Percentiles rank a stretch among this genome's conserved stretches.
Evolutionary conservation across 768 basidiomycete species (phyloP).

Genomic region (Amanita pallidorosea): DNA sequence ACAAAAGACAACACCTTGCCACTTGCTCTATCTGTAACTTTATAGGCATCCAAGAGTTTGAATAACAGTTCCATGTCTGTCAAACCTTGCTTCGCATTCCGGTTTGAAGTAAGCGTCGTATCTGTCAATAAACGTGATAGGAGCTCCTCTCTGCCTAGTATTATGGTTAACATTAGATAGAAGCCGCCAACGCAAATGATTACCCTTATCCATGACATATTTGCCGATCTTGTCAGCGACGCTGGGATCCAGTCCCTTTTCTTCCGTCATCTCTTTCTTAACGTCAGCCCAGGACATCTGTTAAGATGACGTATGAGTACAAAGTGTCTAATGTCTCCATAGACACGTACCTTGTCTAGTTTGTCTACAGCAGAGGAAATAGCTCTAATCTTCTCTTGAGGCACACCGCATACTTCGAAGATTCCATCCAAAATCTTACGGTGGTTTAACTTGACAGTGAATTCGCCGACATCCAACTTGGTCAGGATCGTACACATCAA

Average conservation of each 20-base stretch:
- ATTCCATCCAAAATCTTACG: slow-evolving; percentile 95
- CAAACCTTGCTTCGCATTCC: slow-evolving; percentile 71
- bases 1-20: neutral
- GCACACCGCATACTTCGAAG: slow-evolving; percentile 94
- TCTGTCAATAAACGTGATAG: slow-evolving; percentile 64
- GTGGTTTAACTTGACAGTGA: slow-evolving; percentile 94
- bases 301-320: neutral
- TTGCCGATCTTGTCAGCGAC: slow-evolving; percentile 93
- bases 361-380: slow-evolving; percentile 98
- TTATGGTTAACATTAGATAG: neutral
- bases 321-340: neutral
- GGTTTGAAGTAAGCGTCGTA: slow-evolving; percentile 51
- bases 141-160: slow-evolving; percentile 64
- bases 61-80: slow-evolving; percentile 83
- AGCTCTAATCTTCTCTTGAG: slow-evolving; percentile 74
- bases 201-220: slow-evolving; percentile 93
- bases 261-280: slow-evolving; percentile 91
- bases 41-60: slow-evolving; percentile 70
- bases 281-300: slow-evolving; percentile 87
- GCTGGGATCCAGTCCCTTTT: slow-evolving; percentile 76
- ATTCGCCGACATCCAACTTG: slow-evolving; percentile 85
- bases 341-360: slow-evolving; percentile 78
- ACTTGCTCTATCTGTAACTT: slow-evolving; percentile 63
- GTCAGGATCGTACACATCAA: slow-evolving; percentile 73
- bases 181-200: neutral